Evolutionary conservation across 768 basidiomycete species (phyloP).

Genomic region (Coprinellus micaceus): DNA sequence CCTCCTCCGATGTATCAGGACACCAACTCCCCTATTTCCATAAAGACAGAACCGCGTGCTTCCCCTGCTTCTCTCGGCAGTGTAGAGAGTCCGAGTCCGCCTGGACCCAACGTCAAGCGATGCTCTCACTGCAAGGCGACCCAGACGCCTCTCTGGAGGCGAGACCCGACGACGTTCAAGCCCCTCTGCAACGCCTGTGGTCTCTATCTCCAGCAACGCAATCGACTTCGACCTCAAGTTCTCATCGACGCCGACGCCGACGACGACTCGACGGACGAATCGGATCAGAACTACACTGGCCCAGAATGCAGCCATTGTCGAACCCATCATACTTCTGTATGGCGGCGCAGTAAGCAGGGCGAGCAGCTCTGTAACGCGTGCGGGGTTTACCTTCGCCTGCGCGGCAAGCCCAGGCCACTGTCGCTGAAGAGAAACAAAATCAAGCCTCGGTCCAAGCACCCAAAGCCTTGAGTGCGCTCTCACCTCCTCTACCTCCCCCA

Average conservation of each 20-base stretch:
- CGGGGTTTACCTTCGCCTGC: constrained; percentile 45
- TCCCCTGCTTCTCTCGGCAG: constrained; percentile 22
- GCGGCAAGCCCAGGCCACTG: constrained; percentile 44
- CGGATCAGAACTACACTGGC: constrained; percentile 37
- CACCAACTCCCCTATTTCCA: constrained; percentile 16
- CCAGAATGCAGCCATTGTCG: constrained; percentile 49
- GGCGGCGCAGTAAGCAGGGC: constrained; percentile 48
- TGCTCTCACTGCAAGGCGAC: constrained; percentile 48
- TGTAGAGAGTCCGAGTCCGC: constrained; percentile 15
- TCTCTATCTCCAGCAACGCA: constrained; percentile 44
- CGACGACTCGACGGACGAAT: constrained; percentile 37
- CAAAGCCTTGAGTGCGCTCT: neutral
- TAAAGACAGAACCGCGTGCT: constrained; percentile 15
- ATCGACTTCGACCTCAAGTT: constrained; percentile 45
- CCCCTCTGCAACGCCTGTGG: constrained; percentile 48
- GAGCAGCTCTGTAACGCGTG: constrained; percentile 51
- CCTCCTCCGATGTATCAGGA: constrained; percentile 24
- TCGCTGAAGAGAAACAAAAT: constrained; percentile 45
- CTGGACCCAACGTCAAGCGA: constrained; percentile 30
- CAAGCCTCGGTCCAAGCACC: constrained; percentile 46
- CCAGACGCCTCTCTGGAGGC: constrained; percentile 46
- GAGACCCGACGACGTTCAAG: constrained; percentile 42
- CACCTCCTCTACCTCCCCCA: constrained; percentile 16
- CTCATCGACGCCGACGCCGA: constrained; percentile 46
- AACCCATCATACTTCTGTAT: constrained; percentile 47